Conservation (phyloP, 768 basidiomycete genomes). For the Polyporus arcularius region DNA sequence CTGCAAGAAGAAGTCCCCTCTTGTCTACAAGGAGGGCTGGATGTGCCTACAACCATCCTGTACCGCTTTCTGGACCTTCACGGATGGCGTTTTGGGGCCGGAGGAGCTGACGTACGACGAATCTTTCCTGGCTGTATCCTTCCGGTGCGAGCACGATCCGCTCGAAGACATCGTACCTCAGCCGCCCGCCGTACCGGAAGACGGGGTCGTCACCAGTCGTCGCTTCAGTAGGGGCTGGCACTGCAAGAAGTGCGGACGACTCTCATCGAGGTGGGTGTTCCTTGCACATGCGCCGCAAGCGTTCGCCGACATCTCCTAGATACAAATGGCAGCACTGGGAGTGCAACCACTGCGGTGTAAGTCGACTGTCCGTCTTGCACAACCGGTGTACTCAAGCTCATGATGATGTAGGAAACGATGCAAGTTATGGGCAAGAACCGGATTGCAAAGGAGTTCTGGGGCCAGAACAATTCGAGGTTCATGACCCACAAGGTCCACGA, state of each 20-base stretch:
- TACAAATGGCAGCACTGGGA: slow-evolving; percentile 77
- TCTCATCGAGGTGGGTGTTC: slow-evolving; percentile 65
- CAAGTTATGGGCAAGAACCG: slow-evolving; percentile 24
- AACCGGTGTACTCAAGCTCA: neutral
- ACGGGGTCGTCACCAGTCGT: slow-evolving; percentile 51
- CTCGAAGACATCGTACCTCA: slow-evolving; percentile 43
- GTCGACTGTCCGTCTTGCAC: slow-evolving; percentile 1
- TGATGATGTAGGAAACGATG: slow-evolving; percentile 11
- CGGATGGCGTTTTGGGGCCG: slow-evolving; percentile 26
- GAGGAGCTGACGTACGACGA: slow-evolving; percentile 47
- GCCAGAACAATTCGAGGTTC: slow-evolving; percentile 20
- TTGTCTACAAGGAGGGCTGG: slow-evolving; percentile 58
- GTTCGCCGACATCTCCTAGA: slow-evolving; percentile 38
- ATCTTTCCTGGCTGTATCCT: slow-evolving; percentile 43
- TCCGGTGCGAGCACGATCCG: slow-evolving; percentile 29
- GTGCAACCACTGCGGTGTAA: slow-evolving; percentile 62
- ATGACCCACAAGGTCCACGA: neutral
- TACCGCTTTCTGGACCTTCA: slow-evolving; percentile 51
- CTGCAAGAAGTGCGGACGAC: slow-evolving; percentile 66
- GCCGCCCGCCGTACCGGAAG: slow-evolving; percentile 28
- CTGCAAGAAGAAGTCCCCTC: slow-evolving; percentile 49
- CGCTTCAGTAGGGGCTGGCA: slow-evolving; percentile 68
- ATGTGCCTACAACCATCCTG: slow-evolving; percentile 67
- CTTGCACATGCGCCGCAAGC: neutral
- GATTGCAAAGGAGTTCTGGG: slow-evolving; percentile 41